Evolutionary conservation across 2,329 filamentous ascomycete species (phyloP), one percentile per base, ranked within the genome.

Genomic region (Akanthomyces lecanii): DNA sequence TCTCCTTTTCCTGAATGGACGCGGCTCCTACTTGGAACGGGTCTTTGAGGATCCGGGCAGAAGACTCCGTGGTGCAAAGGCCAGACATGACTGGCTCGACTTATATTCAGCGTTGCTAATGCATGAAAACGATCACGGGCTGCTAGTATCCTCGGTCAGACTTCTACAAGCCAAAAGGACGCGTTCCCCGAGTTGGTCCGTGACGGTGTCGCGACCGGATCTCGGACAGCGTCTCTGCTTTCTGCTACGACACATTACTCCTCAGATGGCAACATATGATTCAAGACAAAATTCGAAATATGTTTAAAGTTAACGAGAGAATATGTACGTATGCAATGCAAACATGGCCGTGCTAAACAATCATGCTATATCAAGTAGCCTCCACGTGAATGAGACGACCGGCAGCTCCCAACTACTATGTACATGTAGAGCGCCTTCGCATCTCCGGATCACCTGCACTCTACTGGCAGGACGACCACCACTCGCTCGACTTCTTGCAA

Each of bases 391-490:
- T 38, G 25, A 28, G 38, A 38, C n/a, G n/a, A 28, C 30, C 16
- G 38, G 38, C 38, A 47, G 23, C n/a, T 25, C 58, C 45, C 21
- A 3, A 30, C 21, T 14, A 36, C 14, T 56, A 55, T 55, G 30
- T 56, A 62, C 60, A 61, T 33, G 30, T 23, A 36, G 40, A 61
- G 50, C 18, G n/a, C 28, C 40, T 12, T 44, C 45, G 16, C 23
- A 8, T 61, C 25, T 33, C 30, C 8, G 4, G 4, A 25, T n/a
- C 16, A 21, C 10, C 18, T 7, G 10, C 2, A 8, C 8, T 25
- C 28, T 53, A 64, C 38, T 62, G 52, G 59, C 63, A 64, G 18
- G 58, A 64, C 10, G 63, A 64, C 63, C 63, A 64, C 58, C 58
- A 62, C 21, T 56, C 52, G 30, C 58, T 53, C 52, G 25, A 48